A percentile compares a stretch with the other conserved stretches of the same genome.
Evolutionary conservation across 139 green algal genomes (phyloP).

Genomic region (Axilococcus clingmanii): DNA sequence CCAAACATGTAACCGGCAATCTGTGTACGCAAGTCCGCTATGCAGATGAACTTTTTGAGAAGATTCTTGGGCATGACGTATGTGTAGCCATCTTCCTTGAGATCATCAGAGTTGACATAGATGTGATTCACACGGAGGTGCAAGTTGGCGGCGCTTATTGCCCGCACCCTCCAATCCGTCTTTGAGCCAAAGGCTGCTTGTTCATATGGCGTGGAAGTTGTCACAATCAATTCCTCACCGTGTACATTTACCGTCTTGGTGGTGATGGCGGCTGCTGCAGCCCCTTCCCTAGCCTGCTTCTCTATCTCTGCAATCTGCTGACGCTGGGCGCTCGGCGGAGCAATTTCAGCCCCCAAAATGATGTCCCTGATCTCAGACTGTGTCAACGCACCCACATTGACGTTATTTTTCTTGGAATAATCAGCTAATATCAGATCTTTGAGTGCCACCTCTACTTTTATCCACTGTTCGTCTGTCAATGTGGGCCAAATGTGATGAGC

Average conservation of each 20-base stretch:
- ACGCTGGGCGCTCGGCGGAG: conserved; percentile 86
- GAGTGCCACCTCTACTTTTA: conserved; percentile 94
- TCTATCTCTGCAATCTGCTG: conserved; percentile 99
- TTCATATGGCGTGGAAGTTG: conserved; percentile 95
- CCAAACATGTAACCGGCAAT: conserved; percentile 89
- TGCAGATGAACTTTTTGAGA: conserved; percentile 98
- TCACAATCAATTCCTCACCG: conserved; percentile 95
- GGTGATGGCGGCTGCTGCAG: conserved; percentile 85
- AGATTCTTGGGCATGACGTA: conserved; percentile 99
- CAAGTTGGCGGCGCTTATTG: conserved; percentile 93
- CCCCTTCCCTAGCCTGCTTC: conserved; percentile 73
- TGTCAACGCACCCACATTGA: conserved; percentile 91
- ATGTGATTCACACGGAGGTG: conserved; percentile 99
- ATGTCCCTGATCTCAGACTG: conserved; percentile 98
- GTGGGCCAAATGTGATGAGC: conserved; percentile 97
- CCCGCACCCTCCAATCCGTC: conserved; percentile 97
- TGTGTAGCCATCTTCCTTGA: conserved; percentile 88
- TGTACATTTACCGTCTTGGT: conserved; percentile 95
- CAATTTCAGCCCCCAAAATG: conserved; percentile 98
- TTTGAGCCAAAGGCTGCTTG: conserved; percentile 87
- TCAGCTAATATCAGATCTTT: conserved; percentile 98
- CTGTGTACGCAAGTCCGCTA: conserved; percentile 96
- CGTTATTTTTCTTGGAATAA: conserved; percentile 99
- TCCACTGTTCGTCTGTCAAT: conserved; percentile 97
- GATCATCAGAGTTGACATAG: conserved; percentile 97